phyloP scores from a whole-genome alignment of 2,329 filamentous ascomycete genomes.

The Talaromyces sp. region DNA sequence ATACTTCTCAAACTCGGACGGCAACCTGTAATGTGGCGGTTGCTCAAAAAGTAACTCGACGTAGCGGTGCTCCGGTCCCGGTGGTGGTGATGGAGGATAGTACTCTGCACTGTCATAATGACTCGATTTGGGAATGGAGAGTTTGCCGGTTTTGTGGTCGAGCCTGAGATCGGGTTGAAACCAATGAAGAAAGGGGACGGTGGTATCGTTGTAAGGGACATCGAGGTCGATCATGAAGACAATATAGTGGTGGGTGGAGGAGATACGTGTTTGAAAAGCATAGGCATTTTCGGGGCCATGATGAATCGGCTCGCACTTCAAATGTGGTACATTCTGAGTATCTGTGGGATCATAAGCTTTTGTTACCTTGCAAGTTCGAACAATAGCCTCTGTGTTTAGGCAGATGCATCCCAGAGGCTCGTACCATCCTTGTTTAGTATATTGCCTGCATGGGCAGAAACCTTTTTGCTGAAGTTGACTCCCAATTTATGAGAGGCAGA shows the following conservation, averaged over 20 bases:
- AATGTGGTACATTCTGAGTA: neutral
- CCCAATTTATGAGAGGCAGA: slow-evolving; percentile 5
- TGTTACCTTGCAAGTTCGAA: neutral
- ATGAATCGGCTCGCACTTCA: neutral
- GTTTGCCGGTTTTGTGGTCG: neutral
- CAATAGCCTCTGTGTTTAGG: too few relatives aligned
- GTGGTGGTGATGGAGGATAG: slow-evolving; percentile 11
- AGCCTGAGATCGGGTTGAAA: slow-evolving; percentile 10
- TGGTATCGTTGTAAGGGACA: slow-evolving; percentile 13
- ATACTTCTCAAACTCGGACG: slow-evolving; percentile 6
- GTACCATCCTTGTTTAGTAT: slow-evolving; percentile 10
- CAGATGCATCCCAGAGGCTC: neutral
- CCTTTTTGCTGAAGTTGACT: slow-evolving; percentile 7
- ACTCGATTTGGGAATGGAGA: neutral
- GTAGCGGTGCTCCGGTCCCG: slow-evolving; percentile 12
- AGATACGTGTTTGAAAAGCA: neutral
- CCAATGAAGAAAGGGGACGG: slow-evolving; percentile 15
- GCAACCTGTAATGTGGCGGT: slow-evolving; percentile 2
- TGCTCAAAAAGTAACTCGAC: slow-evolving; percentile 14
- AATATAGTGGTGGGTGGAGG: slow-evolving; percentile 3
- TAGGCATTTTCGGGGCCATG: neutral
- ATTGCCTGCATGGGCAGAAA: neutral
- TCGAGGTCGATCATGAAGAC: slow-evolving; percentile 17
- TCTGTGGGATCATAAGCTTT: neutral
- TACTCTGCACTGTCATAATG: slow-evolving; percentile 9